Base-by-base conservation (phyloP, 2,329 filamentous ascomycete species). In the Myriosclerotinia scirpicola region DNA sequence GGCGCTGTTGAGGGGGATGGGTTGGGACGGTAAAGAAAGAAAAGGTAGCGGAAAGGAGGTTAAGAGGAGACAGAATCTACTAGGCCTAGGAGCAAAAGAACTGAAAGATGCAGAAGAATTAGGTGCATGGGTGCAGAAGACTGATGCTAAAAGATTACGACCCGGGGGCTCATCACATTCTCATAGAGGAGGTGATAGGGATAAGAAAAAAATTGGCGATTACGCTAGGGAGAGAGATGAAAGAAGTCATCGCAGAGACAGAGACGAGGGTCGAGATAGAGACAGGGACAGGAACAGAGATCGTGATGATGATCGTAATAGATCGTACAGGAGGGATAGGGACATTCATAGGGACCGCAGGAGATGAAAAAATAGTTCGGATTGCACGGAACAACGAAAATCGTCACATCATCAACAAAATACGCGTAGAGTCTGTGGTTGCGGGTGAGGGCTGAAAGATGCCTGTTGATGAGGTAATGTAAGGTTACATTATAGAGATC, bases 51-150 rank as follows among this genome's bases (percentile, higher is more conserved):
- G 90, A 46, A 88, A 86, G 69, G 80, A 87, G 22, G 82, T 88
- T 17, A 89, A 90, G 75, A 84, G 88, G 62, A 86, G 93, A 60
- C 89, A 92, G 20, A 92, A 92, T 67, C 84, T 96, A 66, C 82
- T 98, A 12, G 95, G 95, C 0, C 89, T 98, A 9, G 95, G 94
- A 4, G 93, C 93, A 14, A 97, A 94, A 75, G 88, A 92, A 74
- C 84, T 92, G 20, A 87, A 90, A 56, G 86, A 84, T 48, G 85
- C 82, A 30, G 84, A 91, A 69, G 91, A 96, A 72, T 80, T 96
- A 22, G 92, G 91, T 1, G 89, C 86, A 1, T 96, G 91, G 91
- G 90, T 93, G 15, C 91, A 90, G 68, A 87, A 86, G 65, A 84
- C 84, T 66, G 84, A 85, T 73, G 82, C 82, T 67, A 81, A 81